Base-by-base conservation (phyloP, 805 yeast genomes). In the Metschnikowia henanensis region DNA sequence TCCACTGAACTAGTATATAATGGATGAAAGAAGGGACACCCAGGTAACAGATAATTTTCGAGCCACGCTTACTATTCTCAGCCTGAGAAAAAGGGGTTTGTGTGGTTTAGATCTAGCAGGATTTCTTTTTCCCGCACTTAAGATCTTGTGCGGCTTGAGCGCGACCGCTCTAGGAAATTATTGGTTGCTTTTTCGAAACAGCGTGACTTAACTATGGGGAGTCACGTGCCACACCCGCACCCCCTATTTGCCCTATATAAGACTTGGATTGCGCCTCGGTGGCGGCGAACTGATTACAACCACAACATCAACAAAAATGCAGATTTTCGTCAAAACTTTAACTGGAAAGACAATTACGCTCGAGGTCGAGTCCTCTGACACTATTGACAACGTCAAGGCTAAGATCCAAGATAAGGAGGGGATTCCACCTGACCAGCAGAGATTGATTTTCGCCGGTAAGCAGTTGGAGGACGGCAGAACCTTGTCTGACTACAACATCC, bases 361-460 rank as follows among this genome's bases (percentile, higher is more conserved):
- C 58, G 97, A 91, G 79, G 97, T 90, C 59, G 97, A 90, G 78
- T 89, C 97, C 54, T 88, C 96, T 49, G 97, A 91, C 80, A 89
- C 97, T 52, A 89, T 92, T 68, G 97, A 90, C 81, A 89, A 88
- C 64, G 97, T 91, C 52, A 70, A 68, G 61, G 60, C 71, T 25
- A 68, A 70, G 58, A 66, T 68, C 32, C 73, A 70, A 49, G 72
- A 67, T 55, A 68, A 68, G 61, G 71, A 66, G 46, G 75, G 73
- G 48, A 68, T 65, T 43, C 74, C 75, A 43, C 75, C 73, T 31
- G 75, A 68, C 60, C 75, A 72, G 50, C 73, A 65, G 52, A 61
- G 75, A 62, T 59, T 68, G 53, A 71, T 70, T 45, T 70, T 70
- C 37, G 76, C 76, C 25, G 75, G 76, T 66, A 71, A 70, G 59